A percentile compares a stretch with the other conserved stretches of the same genome.
These are phyloP conservation scores for Fagopyrum homotropicum DNA, from an alignment of 148 eudicot species.

Conservation along the genomic window DNA sequence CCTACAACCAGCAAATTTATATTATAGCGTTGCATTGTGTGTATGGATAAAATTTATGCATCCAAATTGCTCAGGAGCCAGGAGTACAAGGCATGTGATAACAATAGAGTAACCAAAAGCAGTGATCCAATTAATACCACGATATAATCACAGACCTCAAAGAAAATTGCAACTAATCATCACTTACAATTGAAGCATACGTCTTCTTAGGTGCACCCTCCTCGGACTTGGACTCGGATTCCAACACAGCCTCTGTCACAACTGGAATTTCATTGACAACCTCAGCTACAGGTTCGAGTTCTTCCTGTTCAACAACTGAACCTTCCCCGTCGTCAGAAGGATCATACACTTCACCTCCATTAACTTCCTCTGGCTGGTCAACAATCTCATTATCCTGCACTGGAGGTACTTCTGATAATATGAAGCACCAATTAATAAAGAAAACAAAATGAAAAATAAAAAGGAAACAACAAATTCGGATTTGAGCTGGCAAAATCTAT, in stretches of 20 bases:
- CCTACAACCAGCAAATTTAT: constrained; percentile 24
- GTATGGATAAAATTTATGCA: neutral
- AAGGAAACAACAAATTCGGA: neutral
- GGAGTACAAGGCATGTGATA: too few species aligned
- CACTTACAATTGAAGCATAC: constrained; percentile 89
- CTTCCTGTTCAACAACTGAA: constrained; percentile 45
- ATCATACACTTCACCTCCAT: constrained; percentile 36
- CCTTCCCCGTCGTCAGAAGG: constrained; percentile 46
- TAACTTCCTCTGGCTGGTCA: constrained; percentile 31
- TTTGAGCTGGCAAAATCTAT: neutral
- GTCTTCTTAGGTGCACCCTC: constrained; percentile 59
- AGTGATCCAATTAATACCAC: neutral
- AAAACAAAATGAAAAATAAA: neutral
- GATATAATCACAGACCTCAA: neutral
- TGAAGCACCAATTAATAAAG: constrained; percentile 1
- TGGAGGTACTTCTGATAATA: constrained; percentile 27
- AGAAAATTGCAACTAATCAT: neutral
- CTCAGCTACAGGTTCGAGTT: constrained; percentile 43
- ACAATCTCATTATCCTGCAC: constrained; percentile 31
- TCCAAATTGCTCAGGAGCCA: too few species aligned
- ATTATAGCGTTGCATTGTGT: neutral
- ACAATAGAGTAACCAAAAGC: neutral
- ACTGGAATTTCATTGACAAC: constrained; percentile 48
- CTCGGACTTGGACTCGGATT: constrained; percentile 40
- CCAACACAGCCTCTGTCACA: constrained; percentile 31